Base-by-base conservation (phyloP, 1,284 basidiomycete genomes). In the Xanthoconium separans region DNA sequence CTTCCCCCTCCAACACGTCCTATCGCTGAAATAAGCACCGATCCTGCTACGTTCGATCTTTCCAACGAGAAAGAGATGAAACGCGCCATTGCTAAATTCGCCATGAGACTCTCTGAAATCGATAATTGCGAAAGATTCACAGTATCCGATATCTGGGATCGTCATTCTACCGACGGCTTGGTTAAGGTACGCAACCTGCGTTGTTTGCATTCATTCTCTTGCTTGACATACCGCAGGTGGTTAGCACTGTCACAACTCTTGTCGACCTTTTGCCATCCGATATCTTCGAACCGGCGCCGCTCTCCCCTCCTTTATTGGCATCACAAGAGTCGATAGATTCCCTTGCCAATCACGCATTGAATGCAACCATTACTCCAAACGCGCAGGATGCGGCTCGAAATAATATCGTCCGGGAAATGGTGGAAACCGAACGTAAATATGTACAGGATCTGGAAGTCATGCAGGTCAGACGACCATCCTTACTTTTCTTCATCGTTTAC, bases 391-490 rank as follows among this genome's bases (percentile, higher is more conserved):
- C 83, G 16, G 86, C 87, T 20, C 80, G 91, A 33, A 85, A 83
- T 60, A 87, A 92, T 61, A 89, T 93, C 59, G 82, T 94, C 53
- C 81, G 83, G 61, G 95, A 97, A 72, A 85, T 96, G 61, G 84
- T 97, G 48, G 91, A 94, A 69, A 95, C 93, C 4, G 97, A 99
- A 72, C 86, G 96, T 51, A 98, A 97, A 76, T 99, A 96, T 72
- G 96, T 99, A 16, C 92, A 96, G 72, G 96, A 99, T 74, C 78
- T 99, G 53, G 97, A 99, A 73, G 88, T 95, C 65, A 88, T 99
- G 81, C 94, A 96, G 83, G 93, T 91, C 61, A 64, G 84, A 68
- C 24, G 34, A 55, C 44, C 57, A 36, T 41, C 29, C 34, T 42
- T 51, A 41, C 34, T 49, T 49, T 50, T 36, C 44, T 3, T 24